Conservation (phyloP, 2,329 filamentous ascomycete species). For the Diaporthe destruens region DNA sequence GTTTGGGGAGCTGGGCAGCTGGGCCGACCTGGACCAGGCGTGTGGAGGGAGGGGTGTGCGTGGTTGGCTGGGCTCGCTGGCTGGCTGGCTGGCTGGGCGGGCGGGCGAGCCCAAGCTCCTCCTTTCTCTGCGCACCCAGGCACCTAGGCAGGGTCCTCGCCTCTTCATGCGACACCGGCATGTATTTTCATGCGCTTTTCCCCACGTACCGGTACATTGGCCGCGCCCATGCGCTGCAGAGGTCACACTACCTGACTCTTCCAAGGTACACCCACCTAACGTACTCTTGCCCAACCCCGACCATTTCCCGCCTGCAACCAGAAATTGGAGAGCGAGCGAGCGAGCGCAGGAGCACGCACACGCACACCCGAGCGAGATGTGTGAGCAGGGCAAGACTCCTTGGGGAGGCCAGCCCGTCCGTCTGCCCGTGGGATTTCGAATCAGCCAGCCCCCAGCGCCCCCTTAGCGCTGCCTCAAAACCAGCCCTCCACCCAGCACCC, state of each 20-base stretch:
- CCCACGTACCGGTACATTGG: conserved; percentile 50
- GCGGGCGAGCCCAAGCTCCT: conserved; percentile 9
- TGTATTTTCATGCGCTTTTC: conserved; percentile 47
- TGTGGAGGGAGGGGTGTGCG: conserved; percentile 23
- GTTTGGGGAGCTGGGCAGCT: conserved; percentile 29
- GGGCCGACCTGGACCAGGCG: conserved; percentile 27
- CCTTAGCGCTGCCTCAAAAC: conserved; percentile 43
- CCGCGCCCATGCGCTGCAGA: conserved; percentile 43
- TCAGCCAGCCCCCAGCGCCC: conserved; percentile 34
- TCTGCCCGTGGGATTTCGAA: conserved; percentile 13
- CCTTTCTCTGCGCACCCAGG: conserved; percentile 1
- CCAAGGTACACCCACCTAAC: conserved; percentile 15
- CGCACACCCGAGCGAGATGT: conserved; percentile 41
- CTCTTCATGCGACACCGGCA: conserved; percentile 45
- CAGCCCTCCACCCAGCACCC: conserved; percentile 33
- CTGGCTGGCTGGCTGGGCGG: conserved; percentile 16
- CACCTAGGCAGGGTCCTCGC: conserved; percentile 31
- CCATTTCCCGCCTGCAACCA: conserved; percentile 32
- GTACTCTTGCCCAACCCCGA: conserved; percentile 31
- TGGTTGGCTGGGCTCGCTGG: conserved; percentile 21
- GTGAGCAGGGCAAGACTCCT: conserved; percentile 36
- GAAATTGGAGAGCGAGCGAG: conserved; percentile 10
- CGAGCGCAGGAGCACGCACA: background rate
- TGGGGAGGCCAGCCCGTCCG: conserved; percentile 39
- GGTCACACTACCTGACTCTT: conserved; percentile 37